phyloP scores from a whole-genome alignment of 371 early-diverging fungal species.

The Mortierella sp. region DNA sequence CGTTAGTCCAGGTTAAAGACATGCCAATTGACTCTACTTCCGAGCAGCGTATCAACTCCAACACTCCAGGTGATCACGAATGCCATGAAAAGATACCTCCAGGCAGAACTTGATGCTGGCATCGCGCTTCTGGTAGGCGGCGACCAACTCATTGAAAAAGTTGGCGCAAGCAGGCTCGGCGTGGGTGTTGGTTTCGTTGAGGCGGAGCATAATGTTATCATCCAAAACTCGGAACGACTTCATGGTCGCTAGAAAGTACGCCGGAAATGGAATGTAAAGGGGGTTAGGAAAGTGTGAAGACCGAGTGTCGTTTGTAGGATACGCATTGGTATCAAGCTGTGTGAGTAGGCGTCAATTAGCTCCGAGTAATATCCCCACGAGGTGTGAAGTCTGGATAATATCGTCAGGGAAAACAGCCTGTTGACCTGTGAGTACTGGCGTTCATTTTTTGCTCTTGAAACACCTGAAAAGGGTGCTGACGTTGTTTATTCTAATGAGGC shows the following conservation, averaged over 20 bases:
- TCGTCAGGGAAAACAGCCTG: too few species aligned
- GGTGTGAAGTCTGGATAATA: too few species aligned
- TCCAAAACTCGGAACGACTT: conserved; percentile 83
- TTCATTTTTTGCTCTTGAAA: background rate
- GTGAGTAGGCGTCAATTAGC: too few species aligned
- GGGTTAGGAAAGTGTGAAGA: background rate
- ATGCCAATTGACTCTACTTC: background rate
- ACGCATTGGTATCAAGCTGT: too few species aligned
- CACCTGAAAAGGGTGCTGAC: background rate
- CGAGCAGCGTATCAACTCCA: background rate
- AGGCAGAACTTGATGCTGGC: conserved; percentile 79
- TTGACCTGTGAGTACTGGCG: background rate
- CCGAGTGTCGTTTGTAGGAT: background rate
- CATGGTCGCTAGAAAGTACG: conserved; percentile 66
- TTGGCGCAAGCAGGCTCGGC: conserved; percentile 74
- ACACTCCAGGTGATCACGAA: too few species aligned
- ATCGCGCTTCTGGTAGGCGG: conserved; percentile 78
- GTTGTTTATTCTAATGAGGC: background rate
- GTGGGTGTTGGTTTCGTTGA: conserved; percentile 82
- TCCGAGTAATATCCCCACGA: too few species aligned
- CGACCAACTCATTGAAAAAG: conserved; percentile 77
- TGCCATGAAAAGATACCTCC: conserved; percentile 60
- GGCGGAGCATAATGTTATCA: conserved; percentile 84
- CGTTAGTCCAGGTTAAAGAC: background rate
- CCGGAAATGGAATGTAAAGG: background rate